Conservation (phyloP, 2,329 filamentous ascomycete species). For the Geosmithia putterillii region DNA sequence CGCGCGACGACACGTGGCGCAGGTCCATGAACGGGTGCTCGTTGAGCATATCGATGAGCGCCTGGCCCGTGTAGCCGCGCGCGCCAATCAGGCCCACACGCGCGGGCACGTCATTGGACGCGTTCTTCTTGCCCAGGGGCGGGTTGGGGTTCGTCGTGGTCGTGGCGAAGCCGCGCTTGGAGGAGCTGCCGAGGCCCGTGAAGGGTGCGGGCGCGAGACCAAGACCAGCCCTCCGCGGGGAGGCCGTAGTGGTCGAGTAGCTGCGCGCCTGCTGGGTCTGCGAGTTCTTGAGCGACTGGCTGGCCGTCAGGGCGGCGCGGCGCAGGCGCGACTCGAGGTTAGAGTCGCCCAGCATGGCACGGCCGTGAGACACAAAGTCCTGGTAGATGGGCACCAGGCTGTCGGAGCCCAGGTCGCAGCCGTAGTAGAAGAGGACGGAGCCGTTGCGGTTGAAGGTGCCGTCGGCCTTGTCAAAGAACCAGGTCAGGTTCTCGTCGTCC, state of each 20-base stretch:
- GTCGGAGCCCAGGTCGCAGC: conserved; percentile 69
- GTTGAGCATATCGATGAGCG: conserved; percentile 78
- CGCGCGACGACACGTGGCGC: conserved; percentile 82
- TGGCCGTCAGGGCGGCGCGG: conserved; percentile 60
- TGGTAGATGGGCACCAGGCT: conserved; percentile 66
- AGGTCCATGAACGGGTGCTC: conserved; percentile 83
- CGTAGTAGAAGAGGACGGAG: conserved; percentile 94
- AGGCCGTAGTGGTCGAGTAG: conserved; percentile 6
- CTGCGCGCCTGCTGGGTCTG: conserved; percentile 1
- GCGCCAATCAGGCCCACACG: conserved; percentile 82
- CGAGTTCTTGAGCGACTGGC: conserved; percentile 30
- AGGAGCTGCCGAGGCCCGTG: not conserved
- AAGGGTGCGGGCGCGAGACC: not conserved
- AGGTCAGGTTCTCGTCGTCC: conserved; percentile 90
- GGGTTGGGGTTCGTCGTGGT: conserved; percentile 55
- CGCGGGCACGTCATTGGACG: conserved; percentile 65
- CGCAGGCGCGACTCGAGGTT: conserved; percentile 81
- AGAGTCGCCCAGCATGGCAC: conserved; percentile 78
- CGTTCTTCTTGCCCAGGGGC: conserved; percentile 78
- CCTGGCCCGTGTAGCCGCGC: conserved; percentile 88
- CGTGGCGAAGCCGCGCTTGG: conserved; percentile 7
- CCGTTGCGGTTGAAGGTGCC: conserved; percentile 78
- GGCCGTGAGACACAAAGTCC: conserved; percentile 72
- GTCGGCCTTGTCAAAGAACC: conserved; percentile 97
- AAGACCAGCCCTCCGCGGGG: not conserved